A percentile compares a stretch with the other conserved stretches of the same genome.
Evolutionary conservation across 2,329 filamentous ascomycete genomes (phyloP).

Genomic region (Botrytis hyacinthi): DNA sequence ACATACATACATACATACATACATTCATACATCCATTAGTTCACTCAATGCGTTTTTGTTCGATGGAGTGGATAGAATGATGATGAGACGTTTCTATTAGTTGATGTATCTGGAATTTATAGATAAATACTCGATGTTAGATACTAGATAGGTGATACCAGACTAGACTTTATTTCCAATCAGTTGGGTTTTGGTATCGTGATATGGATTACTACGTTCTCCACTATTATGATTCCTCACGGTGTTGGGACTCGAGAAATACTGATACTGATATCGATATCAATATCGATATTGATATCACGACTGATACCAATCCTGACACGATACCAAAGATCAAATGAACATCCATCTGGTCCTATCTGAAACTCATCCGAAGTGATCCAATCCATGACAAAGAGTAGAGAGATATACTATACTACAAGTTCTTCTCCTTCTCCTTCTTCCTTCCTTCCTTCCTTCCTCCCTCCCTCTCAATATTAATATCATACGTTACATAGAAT

Average conservation of each 20-base stretch:
- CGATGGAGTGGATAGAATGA: background rate
- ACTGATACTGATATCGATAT: background rate
- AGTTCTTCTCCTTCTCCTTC: background rate
- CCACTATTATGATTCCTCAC: background rate
- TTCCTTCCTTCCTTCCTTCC: background rate
- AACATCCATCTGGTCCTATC: background rate
- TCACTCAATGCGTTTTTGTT: background rate
- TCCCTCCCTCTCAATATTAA: constrained; percentile 17
- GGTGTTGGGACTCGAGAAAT: background rate
- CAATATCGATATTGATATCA: background rate
- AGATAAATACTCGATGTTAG: no score
- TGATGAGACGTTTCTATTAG: background rate
- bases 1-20: no score
- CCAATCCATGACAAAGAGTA: background rate
- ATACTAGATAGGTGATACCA: background rate
- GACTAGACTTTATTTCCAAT: background rate
- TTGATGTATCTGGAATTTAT: background rate
- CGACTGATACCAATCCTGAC: background rate
- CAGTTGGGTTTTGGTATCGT: background rate
- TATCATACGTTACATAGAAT: constrained; percentile 32
- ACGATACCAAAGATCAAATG: background rate
- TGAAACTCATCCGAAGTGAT: background rate
- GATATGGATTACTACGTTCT: background rate
- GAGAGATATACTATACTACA: no score
- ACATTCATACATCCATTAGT: no score